Percentiles rank a stretch among this genome's conserved stretches.
Conservation (phyloP, 495 filamentous ascomycete species). For the Jackrogersella multiformis region DNA sequence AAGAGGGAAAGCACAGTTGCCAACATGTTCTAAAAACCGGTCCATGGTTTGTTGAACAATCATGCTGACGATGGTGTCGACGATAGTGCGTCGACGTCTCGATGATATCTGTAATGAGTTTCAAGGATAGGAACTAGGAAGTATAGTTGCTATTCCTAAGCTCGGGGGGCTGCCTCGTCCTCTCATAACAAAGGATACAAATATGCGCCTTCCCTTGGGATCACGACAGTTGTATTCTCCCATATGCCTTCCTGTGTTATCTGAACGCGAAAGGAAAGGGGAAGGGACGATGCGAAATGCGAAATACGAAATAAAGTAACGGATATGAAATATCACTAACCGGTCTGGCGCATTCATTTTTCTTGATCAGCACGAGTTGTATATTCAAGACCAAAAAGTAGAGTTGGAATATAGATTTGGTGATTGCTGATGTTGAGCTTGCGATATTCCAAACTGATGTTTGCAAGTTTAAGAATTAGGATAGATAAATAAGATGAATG, state of each 20-base stretch:
- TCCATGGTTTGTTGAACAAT: not conserved
- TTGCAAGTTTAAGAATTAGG: conserved; percentile 11
- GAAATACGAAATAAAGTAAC: not conserved
- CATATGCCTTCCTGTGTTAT: no score
- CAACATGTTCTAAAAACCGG: not conserved
- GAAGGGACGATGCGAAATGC: not conserved
- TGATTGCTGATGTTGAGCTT: not conserved
- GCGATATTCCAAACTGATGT: not conserved
- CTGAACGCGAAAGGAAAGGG: not conserved
- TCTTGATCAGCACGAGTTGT: not conserved
- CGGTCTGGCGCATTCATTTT: conserved; percentile 78
- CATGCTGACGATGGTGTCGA: not conserved
- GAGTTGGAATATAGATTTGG: not conserved
- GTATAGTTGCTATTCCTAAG: not conserved
- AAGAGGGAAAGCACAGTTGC: not conserved
- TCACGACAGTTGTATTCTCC: no score
- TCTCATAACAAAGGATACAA: not conserved
- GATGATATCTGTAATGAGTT: not conserved
- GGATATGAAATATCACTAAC: conserved; percentile 52
- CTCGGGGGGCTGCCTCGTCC: not conserved
- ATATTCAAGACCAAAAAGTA: not conserved
- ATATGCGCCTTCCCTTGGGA: conserved; percentile 8
- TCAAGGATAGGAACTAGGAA: not conserved
- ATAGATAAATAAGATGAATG: not conserved
- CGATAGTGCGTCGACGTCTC: no score